Evolutionary conservation across 352 stramenopile species (phyloP).

Genomic region (Pythium inflatum): DNA sequence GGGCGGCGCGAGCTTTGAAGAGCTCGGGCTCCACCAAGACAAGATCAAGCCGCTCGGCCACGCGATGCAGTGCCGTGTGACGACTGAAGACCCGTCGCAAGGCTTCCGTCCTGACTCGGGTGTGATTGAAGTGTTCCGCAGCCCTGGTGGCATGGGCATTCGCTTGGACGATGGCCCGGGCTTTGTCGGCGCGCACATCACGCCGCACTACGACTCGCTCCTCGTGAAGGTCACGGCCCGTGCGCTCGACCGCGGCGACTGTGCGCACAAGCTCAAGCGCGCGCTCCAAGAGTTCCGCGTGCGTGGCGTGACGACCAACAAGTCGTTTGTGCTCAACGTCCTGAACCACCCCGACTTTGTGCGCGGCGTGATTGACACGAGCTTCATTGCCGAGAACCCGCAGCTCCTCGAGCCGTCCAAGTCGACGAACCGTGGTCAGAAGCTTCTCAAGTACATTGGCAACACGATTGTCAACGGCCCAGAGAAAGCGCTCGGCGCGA

Average conservation of each 20-base stretch:
- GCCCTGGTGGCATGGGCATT: conserved; percentile 95
- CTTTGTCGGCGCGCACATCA: conserved; percentile 97
- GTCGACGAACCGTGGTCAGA: conserved; percentile 93
- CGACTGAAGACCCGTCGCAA: conserved; percentile 93
- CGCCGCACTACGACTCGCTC: conserved; percentile 97
- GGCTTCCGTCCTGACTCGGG: conserved; percentile 97
- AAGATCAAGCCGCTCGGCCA: conserved; percentile 92
- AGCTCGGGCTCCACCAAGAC: conserved; percentile 95
- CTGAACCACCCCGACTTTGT: conserved; percentile 96
- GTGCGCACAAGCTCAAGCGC: conserved; percentile 93
- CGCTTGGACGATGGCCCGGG: conserved; percentile 95
- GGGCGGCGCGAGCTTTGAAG: conserved; percentile 89
- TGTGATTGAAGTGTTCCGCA: conserved; percentile 96
- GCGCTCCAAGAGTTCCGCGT: conserved; percentile 97
- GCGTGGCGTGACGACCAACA: conserved; percentile 95
- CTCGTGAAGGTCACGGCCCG: conserved; percentile 98
- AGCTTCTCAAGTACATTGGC: conserved; percentile 97
- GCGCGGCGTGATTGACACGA: conserved; percentile 93
- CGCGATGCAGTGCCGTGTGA: conserved; percentile 98
- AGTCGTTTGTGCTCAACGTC: conserved; percentile 96
- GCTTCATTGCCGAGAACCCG: conserved; percentile 97
- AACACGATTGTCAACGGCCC: conserved; percentile 98
- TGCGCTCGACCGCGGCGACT: conserved; percentile 89
- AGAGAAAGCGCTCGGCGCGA: conserved; percentile 92
- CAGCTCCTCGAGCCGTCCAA: conserved; percentile 88